Conservation (phyloP, 192 early-diverging fungal genomes). For the Umbelopsis ramanniana region DNA sequence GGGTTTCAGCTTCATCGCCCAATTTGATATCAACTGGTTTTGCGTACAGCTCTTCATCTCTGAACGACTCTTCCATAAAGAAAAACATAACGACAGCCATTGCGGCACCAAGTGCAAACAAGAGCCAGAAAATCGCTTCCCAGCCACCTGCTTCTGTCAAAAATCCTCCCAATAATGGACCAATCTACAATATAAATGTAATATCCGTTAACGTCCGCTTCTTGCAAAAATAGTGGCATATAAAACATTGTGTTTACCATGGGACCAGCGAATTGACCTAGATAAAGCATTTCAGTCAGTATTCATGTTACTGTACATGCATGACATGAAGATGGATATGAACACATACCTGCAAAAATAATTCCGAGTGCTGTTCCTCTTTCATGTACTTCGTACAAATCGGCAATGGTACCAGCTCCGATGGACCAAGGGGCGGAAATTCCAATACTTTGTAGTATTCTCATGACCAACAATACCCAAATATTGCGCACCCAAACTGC, state of each 20-base stretch:
- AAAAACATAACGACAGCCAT: slow-evolving; percentile 43
- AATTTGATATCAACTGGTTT: slow-evolving; percentile 20
- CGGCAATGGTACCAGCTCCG: slow-evolving; percentile 42
- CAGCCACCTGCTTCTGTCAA: slow-evolving; percentile 46
- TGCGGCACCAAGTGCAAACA: slow-evolving; percentile 35
- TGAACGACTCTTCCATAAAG: slow-evolving; percentile 51
- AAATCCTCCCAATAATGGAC: slow-evolving; percentile 31
- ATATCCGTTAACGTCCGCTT: background rate
- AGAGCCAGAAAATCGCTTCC: slow-evolving; percentile 47
- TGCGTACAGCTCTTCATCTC: slow-evolving; percentile 30
- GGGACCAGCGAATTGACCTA: slow-evolving; percentile 20
- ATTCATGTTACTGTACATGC: background rate
- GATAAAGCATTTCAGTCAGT: background rate
- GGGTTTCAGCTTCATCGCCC: background rate
- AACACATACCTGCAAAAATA: slow-evolving; percentile 24
- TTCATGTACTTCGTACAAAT: slow-evolving; percentile 38
- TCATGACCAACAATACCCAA: slow-evolving; percentile 36
- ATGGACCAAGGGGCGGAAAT: slow-evolving; percentile 45
- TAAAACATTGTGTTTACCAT: background rate
- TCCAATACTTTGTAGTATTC: slow-evolving; percentile 47
- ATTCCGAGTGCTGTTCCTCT: slow-evolving; percentile 39
- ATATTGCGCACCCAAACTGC: slow-evolving; percentile 46
- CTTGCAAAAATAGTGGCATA: background rate
- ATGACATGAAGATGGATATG: background rate
- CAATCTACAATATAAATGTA: background rate